Conservation (phyloP, 2,329 filamentous ascomycete genomes). For the Talaromyces atroroseus region DNA sequence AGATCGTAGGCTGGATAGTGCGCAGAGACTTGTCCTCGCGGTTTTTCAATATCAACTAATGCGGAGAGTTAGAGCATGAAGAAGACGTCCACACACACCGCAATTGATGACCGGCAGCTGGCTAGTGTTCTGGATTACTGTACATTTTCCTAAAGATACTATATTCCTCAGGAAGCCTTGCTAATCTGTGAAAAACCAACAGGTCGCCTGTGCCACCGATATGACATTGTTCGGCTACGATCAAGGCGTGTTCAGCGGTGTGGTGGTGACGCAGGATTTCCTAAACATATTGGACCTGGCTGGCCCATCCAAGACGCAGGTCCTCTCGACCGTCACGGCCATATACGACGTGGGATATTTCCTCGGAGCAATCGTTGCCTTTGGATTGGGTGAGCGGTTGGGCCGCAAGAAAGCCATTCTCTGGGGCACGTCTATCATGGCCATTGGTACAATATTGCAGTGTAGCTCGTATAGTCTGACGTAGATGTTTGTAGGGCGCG, state of each 20-base stretch:
- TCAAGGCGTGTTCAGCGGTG: constrained; percentile 38
- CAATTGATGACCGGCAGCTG: constrained; percentile 41
- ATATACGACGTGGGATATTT: constrained; percentile 37
- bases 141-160: neutral
- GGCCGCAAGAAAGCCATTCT: constrained; percentile 39
- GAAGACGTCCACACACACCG: neutral
- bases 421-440: constrained; percentile 37
- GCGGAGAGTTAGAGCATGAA: neutral
- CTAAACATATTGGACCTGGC: constrained; percentile 50
- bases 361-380: constrained; percentile 40
- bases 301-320: constrained; percentile 22
- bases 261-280: constrained; percentile 64
- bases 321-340: constrained; percentile 16
- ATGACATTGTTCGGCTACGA: constrained; percentile 18
- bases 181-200: constrained; percentile 40
- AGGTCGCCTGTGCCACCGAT: constrained; percentile 29
- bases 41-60: neutral
- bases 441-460: constrained; percentile 41
- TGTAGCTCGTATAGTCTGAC: constrained; percentile 34
- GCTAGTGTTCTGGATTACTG: constrained; percentile 54
- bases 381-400: constrained; percentile 39
- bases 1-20: too few species aligned
- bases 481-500: constrained; percentile 42
- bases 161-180: too few species aligned
- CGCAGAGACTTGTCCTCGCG: neutral